phyloP scores from a whole-genome alignment of 2,329 filamentous ascomycete species.

The Trichoderma atrobrunneum region DNA sequence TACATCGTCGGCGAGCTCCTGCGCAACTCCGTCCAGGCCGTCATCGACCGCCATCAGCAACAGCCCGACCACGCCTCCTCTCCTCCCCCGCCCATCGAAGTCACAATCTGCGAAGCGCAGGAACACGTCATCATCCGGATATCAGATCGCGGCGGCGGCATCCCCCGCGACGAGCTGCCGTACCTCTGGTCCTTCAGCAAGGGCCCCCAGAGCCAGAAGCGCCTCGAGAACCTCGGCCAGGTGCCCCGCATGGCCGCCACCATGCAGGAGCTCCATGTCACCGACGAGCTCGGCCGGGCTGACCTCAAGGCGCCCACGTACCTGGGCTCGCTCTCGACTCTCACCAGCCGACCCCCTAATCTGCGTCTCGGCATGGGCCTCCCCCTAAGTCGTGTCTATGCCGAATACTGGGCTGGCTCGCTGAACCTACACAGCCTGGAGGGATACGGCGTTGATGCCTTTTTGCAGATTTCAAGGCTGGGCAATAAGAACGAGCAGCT shows the following conservation, averaged over 20 bases:
- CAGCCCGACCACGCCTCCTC: conserved; percentile 36
- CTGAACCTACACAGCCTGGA: conserved; percentile 89
- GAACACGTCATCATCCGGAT: conserved; percentile 96
- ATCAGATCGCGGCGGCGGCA: conserved; percentile 91
- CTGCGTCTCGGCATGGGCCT: conserved; percentile 88
- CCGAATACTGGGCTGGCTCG: conserved; percentile 96
- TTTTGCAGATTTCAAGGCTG: conserved; percentile 91
- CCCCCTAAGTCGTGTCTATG: conserved; percentile 90
- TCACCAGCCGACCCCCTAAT: conserved; percentile 81
- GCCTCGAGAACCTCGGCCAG: conserved; percentile 78
- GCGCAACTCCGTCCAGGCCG: conserved; percentile 90
- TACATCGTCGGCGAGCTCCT: conserved; percentile 96
- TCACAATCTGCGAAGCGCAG: conserved; percentile 88
- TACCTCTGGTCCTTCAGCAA: conserved; percentile 98
- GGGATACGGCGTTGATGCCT: conserved; percentile 93
- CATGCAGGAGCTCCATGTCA: conserved; percentile 74
- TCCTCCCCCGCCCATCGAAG: conserved; percentile 78
- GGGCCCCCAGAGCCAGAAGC: conserved; percentile 72
- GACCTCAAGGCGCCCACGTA: conserved; percentile 43
- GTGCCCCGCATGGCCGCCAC: conserved; percentile 93
- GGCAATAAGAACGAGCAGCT: conserved; percentile 98
- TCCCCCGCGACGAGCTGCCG: conserved; percentile 78
- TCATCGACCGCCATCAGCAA: conserved; percentile 66
- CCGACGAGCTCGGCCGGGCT: conserved; percentile 40
- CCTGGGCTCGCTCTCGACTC: conserved; percentile 67